Evolutionary conservation across 345 rosid genomes (phyloP), one percentile per base, ranked within the genome.

Genomic region (Mallotus nudiflorus): DNA sequence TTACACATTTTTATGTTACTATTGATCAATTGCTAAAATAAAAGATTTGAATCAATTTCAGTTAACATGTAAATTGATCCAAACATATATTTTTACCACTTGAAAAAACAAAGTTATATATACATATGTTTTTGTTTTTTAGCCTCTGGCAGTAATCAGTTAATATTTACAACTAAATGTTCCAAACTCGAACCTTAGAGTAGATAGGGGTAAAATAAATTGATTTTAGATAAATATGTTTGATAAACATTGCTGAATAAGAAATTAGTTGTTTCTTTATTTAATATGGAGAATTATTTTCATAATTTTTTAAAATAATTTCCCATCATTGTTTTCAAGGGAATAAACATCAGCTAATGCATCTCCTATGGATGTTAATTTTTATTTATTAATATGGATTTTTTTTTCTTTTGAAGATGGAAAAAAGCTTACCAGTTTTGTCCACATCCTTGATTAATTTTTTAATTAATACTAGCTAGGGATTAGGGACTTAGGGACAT

Each of bases 401-500:
- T 33, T 33, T 33, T 33, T 33, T 33, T 33, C 37, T 33, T 33
- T 33, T 33, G 4, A 33, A 33, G 37, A 33, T 33, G 37, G 37
- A 33, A 33, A n/a, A n/a, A n/a, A 33, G 4, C 37, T 33, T 2
- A 33, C 6, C 37, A 33, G 37, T 33, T 33, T 33, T 33, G 37
- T 33, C 37, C 37, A 33, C 68, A 31, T 29, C 68, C 42, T 37
- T 46, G 44, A 39, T 25, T 29, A 4, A 35, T 2, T 33, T 57
- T n/a, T 57, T 57, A 57, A 29, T 31, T 27, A 16, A 16, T 1
- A 0, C 37, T 33, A 33, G 4, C 37, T 33, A 33, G 54, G 70
- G n/a, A n/a, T 24, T 67, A 67, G 61, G 61, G 62, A 67, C n/a
- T 67, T 67, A 53, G 62, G 51, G 49, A 67, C 70, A 53, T 67